Evolutionary conservation across 2,329 filamentous ascomycete species (phyloP).

Genomic region (Xylaria sp.): DNA sequence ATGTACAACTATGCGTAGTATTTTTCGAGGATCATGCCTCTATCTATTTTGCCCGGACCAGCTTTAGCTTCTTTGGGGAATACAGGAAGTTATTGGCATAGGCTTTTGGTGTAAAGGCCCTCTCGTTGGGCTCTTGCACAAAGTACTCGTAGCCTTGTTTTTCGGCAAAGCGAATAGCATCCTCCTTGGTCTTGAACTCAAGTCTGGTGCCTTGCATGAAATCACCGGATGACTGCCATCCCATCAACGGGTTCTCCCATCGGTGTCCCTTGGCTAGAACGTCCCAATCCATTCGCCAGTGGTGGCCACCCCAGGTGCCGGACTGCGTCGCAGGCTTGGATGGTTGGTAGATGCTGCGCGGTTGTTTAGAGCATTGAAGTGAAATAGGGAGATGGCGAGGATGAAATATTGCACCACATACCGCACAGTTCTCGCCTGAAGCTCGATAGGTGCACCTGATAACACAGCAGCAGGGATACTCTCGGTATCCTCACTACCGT

Average conservation of each 20-base stretch:
- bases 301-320: conserved; percentile 82
- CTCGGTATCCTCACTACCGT: conserved; percentile 84
- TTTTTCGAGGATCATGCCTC: conserved; percentile 14
- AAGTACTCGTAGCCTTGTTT: conserved; percentile 99
- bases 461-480: conserved; percentile 84
- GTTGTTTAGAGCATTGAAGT: conserved; percentile 19
- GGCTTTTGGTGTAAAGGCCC: conserved; percentile 88
- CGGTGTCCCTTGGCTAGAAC: conserved; percentile 90
- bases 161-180: conserved; percentile 93
- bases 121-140: conserved; percentile 93
- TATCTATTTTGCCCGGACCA: conserved; percentile 79
- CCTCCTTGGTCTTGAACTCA: conserved; percentile 92
- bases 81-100: conserved; percentile 98
- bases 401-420: conserved; percentile 57
- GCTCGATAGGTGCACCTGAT: conserved; percentile 91
- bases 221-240: conserved; percentile 97
- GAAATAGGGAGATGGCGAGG: neutral
- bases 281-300: conserved; percentile 99
- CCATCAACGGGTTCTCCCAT: conserved; percentile 99
- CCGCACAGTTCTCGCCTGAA: conserved; percentile 95
- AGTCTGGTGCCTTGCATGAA: conserved; percentile 94
- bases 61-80: conserved; percentile 86
- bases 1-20: conserved; percentile 37
- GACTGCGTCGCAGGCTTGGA: conserved; percentile 97
- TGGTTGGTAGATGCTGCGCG: conserved; percentile 85